Percentiles rank a stretch among this genome's conserved stretches.
Conservation (phyloP, 129 eudicot genomes). For the Centrapalus pauciflorus region DNA sequence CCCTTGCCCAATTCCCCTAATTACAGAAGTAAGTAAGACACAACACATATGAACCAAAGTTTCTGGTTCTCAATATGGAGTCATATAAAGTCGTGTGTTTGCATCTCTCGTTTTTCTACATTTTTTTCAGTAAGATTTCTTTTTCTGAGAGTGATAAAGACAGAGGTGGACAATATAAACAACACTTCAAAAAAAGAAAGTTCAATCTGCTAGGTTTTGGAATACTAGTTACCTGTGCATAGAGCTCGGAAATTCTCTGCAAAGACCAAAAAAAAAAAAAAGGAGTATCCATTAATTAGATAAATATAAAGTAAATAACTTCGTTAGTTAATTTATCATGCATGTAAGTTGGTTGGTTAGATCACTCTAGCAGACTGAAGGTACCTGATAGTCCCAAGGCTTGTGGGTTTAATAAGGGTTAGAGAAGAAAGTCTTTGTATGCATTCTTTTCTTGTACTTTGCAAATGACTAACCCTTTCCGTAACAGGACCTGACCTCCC, state of each 20-base stretch:
- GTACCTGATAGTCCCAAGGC: background rate
- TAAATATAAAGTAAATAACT: background rate
- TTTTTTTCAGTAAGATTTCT: background rate
- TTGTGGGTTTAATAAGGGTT: too few species aligned
- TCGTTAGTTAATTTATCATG: slow-evolving; percentile 8
- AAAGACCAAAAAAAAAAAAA: slow-evolving; percentile 14
- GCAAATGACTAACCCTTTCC: too few species aligned
- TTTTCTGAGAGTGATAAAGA: background rate
- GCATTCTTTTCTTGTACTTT: too few species aligned
- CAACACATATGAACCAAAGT: background rate
- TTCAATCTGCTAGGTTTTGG: background rate
- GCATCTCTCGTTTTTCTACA: background rate
- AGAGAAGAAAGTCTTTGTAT: too few species aligned
- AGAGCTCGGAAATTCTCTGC: slow-evolving; percentile 92
- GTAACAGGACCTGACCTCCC: too few species aligned
- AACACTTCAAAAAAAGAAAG: background rate
- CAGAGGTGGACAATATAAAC: background rate
- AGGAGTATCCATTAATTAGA: background rate
- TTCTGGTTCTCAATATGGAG: background rate
- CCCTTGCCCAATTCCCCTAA: slow-evolving; percentile 85
- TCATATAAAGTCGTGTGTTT: background rate
- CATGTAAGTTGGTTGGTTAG: background rate
- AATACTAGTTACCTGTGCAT: slow-evolving; percentile 69
- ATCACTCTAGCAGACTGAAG: background rate
- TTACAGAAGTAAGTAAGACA: slow-evolving; percentile 17